Evolutionary conservation across 2,329 filamentous ascomycete genomes (phyloP).

Genomic region (Decorospora gaudefroyi): DNA sequence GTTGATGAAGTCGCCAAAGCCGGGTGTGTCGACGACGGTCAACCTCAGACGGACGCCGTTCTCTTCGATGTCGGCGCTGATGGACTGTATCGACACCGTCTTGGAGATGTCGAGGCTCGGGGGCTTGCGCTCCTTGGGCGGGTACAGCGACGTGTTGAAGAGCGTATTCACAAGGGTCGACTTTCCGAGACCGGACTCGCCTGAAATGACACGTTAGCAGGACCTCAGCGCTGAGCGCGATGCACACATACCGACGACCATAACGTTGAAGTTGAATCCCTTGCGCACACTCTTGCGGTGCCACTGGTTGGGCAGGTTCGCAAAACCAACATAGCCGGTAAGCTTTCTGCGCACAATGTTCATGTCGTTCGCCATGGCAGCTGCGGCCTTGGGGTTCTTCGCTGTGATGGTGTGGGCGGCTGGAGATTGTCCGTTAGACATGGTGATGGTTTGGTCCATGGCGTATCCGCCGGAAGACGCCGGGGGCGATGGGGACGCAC

Average conservation of each 20-base stretch:
- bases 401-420: slow-evolving; percentile 64
- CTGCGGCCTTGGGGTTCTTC: slow-evolving; percentile 64
- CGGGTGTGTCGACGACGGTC: slow-evolving; percentile 96
- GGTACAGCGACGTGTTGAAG: slow-evolving; percentile 99
- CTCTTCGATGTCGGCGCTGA: slow-evolving; percentile 79
- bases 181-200: slow-evolving; percentile 98
- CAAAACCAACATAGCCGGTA: slow-evolving; percentile 97
- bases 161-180: slow-evolving; percentile 98
- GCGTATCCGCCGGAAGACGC: slow-evolving; percentile 57
- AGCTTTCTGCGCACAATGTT: slow-evolving; percentile 99
- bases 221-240: not conserved
- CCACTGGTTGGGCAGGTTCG: slow-evolving; percentile 99
- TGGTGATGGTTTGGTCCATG: slow-evolving; percentile 63
- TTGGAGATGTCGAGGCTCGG: slow-evolving; percentile 98
- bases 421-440: slow-evolving; percentile 55
- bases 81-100: slow-evolving; percentile 61
- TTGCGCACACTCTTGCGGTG: slow-evolving; percentile 99
- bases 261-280: slow-evolving; percentile 99
- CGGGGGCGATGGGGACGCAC: slow-evolving; percentile 55
- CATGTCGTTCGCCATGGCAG: slow-evolving; percentile 60
- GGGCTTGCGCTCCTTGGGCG: slow-evolving; percentile 96
- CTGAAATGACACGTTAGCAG: slow-evolving; percentile 54
- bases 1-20: slow-evolving; percentile 99
- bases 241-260: slow-evolving; percentile 89
- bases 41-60: slow-evolving; percentile 94